phyloP scores from a whole-genome alignment of 352 stramenopile species.

The Phytopythium aichiense region DNA sequence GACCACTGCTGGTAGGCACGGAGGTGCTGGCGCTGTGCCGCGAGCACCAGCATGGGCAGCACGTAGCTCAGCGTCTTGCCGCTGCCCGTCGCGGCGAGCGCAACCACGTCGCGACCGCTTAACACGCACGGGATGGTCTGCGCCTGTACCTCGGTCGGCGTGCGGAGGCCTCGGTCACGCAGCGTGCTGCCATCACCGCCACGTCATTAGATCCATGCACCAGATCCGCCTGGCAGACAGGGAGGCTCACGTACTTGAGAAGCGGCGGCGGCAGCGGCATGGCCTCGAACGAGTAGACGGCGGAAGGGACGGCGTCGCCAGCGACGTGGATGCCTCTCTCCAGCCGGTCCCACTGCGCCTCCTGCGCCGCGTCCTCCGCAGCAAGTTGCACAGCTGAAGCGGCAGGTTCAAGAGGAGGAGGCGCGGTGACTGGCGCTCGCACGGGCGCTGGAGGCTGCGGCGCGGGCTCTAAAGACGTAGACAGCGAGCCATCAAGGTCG shows the following conservation, averaged over 20 bases:
- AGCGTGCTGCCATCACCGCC: slow-evolving; percentile 12
- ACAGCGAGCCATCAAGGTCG: neutral
- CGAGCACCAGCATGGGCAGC: slow-evolving; percentile 77
- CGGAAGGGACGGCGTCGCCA: slow-evolving; percentile 16
- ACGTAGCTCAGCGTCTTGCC: slow-evolving; percentile 97
- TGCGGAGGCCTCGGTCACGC: slow-evolving; percentile 44
- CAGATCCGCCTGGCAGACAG: neutral
- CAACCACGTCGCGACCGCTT: slow-evolving; percentile 89
- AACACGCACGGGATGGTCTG: slow-evolving; percentile 87
- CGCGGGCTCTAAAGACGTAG: neutral
- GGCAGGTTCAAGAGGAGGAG: neutral
- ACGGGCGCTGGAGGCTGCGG: slow-evolving; percentile 2
- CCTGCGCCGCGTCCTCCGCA: slow-evolving; percentile 19
- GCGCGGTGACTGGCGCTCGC: neutral
- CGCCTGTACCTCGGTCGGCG: slow-evolving; percentile 97
- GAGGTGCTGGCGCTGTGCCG: slow-evolving; percentile 27
- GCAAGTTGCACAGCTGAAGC: neutral
- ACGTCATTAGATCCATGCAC: neutral
- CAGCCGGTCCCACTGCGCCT: slow-evolving; percentile 41
- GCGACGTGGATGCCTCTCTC: slow-evolving; percentile 46
- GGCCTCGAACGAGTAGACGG: slow-evolving; percentile 31
- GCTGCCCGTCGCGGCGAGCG: slow-evolving; percentile 90
- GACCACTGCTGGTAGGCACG: slow-evolving; percentile 33
- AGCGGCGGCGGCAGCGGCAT: slow-evolving; percentile 25
- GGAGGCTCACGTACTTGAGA: slow-evolving; percentile 11